These are phyloP conservation scores for Quercus bicolor DNA, from an alignment of 306 rosid genomes.

Conservation along the genomic window DNA sequence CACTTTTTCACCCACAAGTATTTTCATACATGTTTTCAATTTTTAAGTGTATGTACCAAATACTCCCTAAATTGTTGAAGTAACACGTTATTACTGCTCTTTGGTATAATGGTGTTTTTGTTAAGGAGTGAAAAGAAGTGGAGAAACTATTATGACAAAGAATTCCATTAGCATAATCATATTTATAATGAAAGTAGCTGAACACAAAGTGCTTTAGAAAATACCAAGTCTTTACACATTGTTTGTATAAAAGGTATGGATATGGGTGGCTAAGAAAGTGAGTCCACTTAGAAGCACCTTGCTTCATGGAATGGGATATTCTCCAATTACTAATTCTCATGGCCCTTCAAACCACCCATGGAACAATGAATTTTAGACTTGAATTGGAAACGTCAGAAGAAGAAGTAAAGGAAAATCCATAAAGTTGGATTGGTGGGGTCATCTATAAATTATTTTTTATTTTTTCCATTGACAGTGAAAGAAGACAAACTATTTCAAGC, in stretches of 20 bases:
- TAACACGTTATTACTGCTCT: no score
- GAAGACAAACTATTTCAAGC: neutral
- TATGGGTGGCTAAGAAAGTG: slow-evolving; percentile 40
- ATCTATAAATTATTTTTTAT: slow-evolving; percentile 4
- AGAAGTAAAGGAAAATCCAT: neutral
- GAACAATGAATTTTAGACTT: slow-evolving; percentile 1
- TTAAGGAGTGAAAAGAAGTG: slow-evolving; percentile 43
- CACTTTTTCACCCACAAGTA: no score
- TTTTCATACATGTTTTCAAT: no score
- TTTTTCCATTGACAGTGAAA: neutral
- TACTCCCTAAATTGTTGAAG: no score
- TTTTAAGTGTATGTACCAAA: no score
- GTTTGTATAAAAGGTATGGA: slow-evolving; percentile 24
- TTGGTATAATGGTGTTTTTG: no score
- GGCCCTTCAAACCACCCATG: slow-evolving; percentile 25
- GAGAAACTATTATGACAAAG: slow-evolving; percentile 37
- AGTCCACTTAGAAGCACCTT: slow-evolving; percentile 54
- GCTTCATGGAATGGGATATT: slow-evolving; percentile 36
- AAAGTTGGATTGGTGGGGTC: slow-evolving; percentile 26
- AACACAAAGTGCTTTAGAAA: slow-evolving; percentile 37
- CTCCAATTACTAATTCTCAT: slow-evolving; percentile 24
- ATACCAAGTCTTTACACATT: slow-evolving; percentile 28
- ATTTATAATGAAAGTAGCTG: slow-evolving; percentile 49
- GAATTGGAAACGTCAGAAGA: neutral
- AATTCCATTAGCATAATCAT: slow-evolving; percentile 51